Conservation (phyloP, 108 stramenopile species). For the Asterionellopsis glacialis region DNA sequence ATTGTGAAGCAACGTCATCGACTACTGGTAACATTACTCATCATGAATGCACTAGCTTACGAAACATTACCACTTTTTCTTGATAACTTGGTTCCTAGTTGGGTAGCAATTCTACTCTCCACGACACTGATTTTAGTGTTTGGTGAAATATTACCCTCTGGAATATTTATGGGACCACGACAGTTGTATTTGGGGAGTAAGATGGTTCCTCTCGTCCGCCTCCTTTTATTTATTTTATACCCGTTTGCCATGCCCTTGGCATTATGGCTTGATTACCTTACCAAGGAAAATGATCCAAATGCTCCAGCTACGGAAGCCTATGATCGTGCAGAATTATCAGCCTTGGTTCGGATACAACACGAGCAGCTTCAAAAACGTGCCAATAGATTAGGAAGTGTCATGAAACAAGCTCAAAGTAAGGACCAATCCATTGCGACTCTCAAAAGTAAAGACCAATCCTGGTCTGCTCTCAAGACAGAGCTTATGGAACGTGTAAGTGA, state of each 20-base stretch:
- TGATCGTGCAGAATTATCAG: constrained; percentile 30
- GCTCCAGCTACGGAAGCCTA: constrained; percentile 31
- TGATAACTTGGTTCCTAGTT: constrained; percentile 75
- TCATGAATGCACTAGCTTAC: constrained; percentile 85
- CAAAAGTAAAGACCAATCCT: constrained; percentile 15
- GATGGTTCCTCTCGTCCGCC: constrained; percentile 57
- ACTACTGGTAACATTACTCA: constrained; percentile 80
- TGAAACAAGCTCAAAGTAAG: background rate
- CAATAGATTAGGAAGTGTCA: constrained; percentile 13
- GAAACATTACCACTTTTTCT: constrained; percentile 89
- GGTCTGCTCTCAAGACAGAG: constrained; percentile 40
- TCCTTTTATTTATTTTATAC: constrained; percentile 59
- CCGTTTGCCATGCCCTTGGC: constrained; percentile 82
- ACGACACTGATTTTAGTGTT: constrained; percentile 80
- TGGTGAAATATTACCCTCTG: constrained; percentile 74
- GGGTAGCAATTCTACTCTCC: constrained; percentile 76
- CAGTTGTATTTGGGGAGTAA: constrained; percentile 66
- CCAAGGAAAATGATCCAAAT: constrained; percentile 28
- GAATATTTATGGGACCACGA: constrained; percentile 79
- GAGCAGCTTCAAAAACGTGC: constrained; percentile 8
- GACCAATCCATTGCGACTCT: background rate
- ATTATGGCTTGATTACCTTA: constrained; percentile 56
- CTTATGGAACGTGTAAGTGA: constrained; percentile 38
- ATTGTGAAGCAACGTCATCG: constrained; percentile 72
- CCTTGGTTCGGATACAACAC: constrained; percentile 36